Percentiles rank a stretch among this genome's conserved stretches.
Evolutionary conservation across 495 filamentous ascomycete genomes (phyloP).

Genomic region (Penicilliopsis zonata): DNA sequence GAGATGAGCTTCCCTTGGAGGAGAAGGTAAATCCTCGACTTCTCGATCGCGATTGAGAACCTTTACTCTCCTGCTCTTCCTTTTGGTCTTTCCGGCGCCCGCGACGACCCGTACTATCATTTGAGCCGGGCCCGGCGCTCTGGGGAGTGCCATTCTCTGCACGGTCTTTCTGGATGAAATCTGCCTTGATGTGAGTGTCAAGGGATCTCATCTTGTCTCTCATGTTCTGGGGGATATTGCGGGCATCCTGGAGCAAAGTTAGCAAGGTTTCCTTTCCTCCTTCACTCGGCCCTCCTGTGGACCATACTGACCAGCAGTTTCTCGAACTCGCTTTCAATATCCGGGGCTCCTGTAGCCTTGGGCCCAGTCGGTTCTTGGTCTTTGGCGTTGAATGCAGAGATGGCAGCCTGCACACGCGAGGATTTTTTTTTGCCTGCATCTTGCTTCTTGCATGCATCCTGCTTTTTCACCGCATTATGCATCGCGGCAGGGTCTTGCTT

Average conservation of each 20-base stretch:
- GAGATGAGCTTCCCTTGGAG: constrained; percentile 45
- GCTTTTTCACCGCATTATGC: constrained; percentile 21
- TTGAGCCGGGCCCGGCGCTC: constrained; percentile 17
- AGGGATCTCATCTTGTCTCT: constrained; percentile 86
- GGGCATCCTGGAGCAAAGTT: constrained; percentile 52
- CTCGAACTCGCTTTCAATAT: constrained; percentile 39
- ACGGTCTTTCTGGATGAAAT: constrained; percentile 85
- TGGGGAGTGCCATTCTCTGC: constrained; percentile 41
- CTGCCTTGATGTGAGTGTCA: constrained; percentile 80
- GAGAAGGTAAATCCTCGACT: constrained; percentile 69
- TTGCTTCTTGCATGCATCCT: too few species aligned
- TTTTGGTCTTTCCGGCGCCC: constrained; percentile 30
- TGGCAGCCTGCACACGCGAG: constrained; percentile 53
- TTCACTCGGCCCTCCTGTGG: not conserved
- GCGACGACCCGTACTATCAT: constrained; percentile 28
- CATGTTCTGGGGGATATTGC: constrained; percentile 89
- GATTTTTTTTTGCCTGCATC: constrained; percentile 25
- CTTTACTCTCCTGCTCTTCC: constrained; percentile 37
- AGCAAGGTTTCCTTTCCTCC: constrained; percentile 20
- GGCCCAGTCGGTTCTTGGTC: constrained; percentile 29
- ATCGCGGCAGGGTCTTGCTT: constrained; percentile 16
- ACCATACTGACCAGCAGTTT: constrained; percentile 28
- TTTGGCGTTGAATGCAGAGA: constrained; percentile 48
- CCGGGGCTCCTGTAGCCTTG: constrained; percentile 29
- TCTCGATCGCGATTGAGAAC: constrained; percentile 47